phyloP scores from a whole-genome alignment of 306 rosid genomes.

The cucumber (Cucumis sativus) region Cucumber_9930_V3 NC_026659.2:23418001-23418500 shows the following conservation, averaged over 20 bases:
- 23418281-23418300: neutral
- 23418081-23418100: neutral
- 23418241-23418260: neutral
- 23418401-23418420: neutral
- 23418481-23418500: neutral
- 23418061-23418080: neutral
- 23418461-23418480: neutral
- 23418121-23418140: neutral
- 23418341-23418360: neutral
- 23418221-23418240: neutral
- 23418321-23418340: neutral
- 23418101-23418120: neutral
- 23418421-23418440: neutral
- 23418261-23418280: neutral
- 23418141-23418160: neutral
- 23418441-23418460: slow-evolving; percentile 9
- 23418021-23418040: slow-evolving; percentile 6
- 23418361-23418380: neutral
- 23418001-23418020: slow-evolving; percentile 5
- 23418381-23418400: neutral
- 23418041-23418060: neutral
- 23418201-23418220: slow-evolving; percentile 7
- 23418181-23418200: neutral
- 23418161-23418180: neutral
- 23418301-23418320: neutral